These are phyloP conservation scores for Saposhnikovia divaricata DNA, from an alignment of 129 eudicot genomes.

Conservation along the genomic window DNA sequence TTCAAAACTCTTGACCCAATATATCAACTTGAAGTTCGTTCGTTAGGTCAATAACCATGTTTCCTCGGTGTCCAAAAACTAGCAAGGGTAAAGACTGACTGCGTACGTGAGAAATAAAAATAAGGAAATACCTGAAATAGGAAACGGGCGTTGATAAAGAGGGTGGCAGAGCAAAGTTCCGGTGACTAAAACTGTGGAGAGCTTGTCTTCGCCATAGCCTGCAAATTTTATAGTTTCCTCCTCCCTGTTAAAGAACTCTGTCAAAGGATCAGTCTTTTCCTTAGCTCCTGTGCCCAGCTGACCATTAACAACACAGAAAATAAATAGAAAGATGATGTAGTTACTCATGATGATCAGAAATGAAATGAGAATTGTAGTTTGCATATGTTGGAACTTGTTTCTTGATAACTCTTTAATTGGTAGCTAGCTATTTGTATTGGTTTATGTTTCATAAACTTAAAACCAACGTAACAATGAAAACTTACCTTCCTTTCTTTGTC, in stretches of 20 bases:
- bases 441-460: background rate
- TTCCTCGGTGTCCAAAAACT: too few relatives aligned
- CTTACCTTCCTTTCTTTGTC: background rate
- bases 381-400: background rate
- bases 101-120: background rate
- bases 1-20: background rate
- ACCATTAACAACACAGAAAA: background rate
- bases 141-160: background rate
- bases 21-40: too few relatives aligned
- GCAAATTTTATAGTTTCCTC: constrained; percentile 44
- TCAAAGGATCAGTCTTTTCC: constrained; percentile 21
- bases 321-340: background rate
- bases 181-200: constrained; percentile 50
- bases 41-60: too few relatives aligned
- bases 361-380: background rate
- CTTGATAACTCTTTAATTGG: background rate
- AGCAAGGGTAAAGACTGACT: too few relatives aligned
- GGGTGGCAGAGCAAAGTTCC: constrained; percentile 48
- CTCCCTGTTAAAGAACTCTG: constrained; percentile 27
- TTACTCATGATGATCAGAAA: background rate
- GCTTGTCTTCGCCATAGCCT: constrained; percentile 85
- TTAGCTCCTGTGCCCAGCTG: background rate
- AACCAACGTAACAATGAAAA: constrained; percentile 9
- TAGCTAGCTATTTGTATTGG: background rate
- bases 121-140: constrained; percentile 9